Evolutionary conservation across 2,329 filamentous ascomycete genomes (phyloP).

Genomic region (Dryadomyces quercus-mongolicae): DNA sequence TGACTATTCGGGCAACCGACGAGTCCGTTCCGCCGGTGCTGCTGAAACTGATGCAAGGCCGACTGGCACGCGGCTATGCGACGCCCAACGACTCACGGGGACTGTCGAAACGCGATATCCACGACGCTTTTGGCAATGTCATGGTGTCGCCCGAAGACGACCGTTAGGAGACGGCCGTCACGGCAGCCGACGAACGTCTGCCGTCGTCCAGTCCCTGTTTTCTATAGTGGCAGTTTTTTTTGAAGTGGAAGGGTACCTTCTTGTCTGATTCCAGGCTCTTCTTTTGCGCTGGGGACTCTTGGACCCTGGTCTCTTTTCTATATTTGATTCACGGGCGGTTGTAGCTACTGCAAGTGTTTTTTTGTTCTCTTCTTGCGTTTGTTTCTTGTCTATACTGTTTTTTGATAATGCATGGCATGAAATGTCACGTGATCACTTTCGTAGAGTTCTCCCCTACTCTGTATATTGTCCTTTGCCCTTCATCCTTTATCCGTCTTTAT

Average conservation of each 20-base stretch:
- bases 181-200: not conserved
- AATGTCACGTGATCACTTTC: no score
- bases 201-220: constrained; percentile 8
- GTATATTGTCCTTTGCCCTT: no score
- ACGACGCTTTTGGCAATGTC: constrained; percentile 42
- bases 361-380: no score
- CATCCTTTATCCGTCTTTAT: constrained; percentile 17
- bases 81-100: constrained; percentile 26
- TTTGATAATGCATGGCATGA: no score
- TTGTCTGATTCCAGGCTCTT: no score
- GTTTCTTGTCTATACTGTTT: no score
- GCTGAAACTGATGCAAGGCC: constrained; percentile 77
- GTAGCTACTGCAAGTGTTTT: not conserved
- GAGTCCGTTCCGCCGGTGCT: constrained; percentile 73
- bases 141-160: constrained; percentile 28
- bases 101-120: constrained; percentile 35
- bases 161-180: constrained; percentile 5
- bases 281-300: no score
- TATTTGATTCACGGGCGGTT: not conserved
- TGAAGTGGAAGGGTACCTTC: no score
- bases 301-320: not conserved
- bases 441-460: no score
- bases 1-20: constrained; percentile 89
- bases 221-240: constrained; percentile 2
- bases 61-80: constrained; percentile 46